These are phyloP conservation scores for Heritiera littoralis DNA, from an alignment of 345 rosid species.

Conservation along the genomic window DNA sequence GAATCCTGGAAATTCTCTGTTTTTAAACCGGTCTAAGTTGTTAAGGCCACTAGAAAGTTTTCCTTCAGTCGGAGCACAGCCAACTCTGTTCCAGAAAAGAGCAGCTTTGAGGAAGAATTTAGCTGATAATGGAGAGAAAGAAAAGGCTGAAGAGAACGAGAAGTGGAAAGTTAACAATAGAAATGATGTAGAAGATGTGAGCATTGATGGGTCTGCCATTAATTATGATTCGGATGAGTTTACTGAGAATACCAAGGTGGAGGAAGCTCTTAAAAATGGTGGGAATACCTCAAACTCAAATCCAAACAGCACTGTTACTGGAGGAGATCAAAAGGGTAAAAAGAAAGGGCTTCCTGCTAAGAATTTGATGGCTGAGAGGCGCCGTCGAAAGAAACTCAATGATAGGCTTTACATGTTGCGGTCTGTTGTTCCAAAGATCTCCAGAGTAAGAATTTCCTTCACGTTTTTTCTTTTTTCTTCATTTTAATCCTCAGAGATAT, in stretches of 20 bases:
- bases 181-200: conserved; percentile 49
- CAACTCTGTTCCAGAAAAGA: conserved; percentile 63
- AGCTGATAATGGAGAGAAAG: conserved; percentile 39
- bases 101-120: conserved; percentile 56
- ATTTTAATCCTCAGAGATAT: conserved; percentile 11
- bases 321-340: conserved; percentile 55
- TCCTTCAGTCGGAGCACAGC: conserved; percentile 59
- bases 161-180: conserved; percentile 27
- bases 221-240: conserved; percentile 63
- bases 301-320: conserved; percentile 43
- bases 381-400: conserved; percentile 53
- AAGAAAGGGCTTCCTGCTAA: conserved; percentile 67
- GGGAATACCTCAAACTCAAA: conserved; percentile 46
- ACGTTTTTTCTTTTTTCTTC: conserved; percentile 14
- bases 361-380: conserved; percentile 71
- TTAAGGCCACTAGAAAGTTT: conserved; percentile 51
- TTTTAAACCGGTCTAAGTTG: conserved; percentile 54
- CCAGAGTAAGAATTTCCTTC: conserved; percentile 51
- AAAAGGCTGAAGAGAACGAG: conserved; percentile 41
- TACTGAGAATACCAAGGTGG: conserved; percentile 43
- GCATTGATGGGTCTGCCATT: conserved; percentile 51
- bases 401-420: conserved; percentile 64
- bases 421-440: conserved; percentile 65
- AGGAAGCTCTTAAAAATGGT: conserved; percentile 41
- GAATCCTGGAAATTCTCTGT: conserved; percentile 34